Evolutionary conservation across 2,329 filamentous ascomycete species (phyloP).

Genomic region (Sclerotinia nivalis): DNA sequence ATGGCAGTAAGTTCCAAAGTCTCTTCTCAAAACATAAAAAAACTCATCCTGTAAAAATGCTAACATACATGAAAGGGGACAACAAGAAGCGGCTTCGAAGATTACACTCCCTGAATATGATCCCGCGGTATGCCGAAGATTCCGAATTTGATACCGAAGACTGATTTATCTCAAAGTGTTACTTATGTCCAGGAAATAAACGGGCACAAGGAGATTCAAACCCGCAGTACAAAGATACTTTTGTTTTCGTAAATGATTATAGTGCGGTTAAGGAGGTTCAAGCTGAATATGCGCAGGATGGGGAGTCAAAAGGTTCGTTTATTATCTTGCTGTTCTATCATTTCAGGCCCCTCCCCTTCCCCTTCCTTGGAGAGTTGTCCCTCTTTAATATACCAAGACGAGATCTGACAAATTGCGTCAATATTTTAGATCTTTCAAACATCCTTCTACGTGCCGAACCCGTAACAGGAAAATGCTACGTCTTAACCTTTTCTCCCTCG

Average conservation of each 20-base stretch:
- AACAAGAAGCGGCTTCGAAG: slow-evolving; percentile 71
- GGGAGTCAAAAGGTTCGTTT: slow-evolving; percentile 33
- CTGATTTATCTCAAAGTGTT: slow-evolving; percentile 62
- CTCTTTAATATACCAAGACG: not conserved
- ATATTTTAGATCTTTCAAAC: slow-evolving; percentile 63
- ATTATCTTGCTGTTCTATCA: slow-evolving; percentile 7
- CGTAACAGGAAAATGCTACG: slow-evolving; percentile 94
- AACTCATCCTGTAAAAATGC: not conserved
- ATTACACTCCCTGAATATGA: slow-evolving; percentile 78
- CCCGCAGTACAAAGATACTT: slow-evolving; percentile 82
- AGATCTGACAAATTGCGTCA: not conserved
- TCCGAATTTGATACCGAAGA: slow-evolving; percentile 7
- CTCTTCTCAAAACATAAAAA: not conserved
- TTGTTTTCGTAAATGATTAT: slow-evolving; percentile 96
- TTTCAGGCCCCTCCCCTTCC: slow-evolving; percentile 16
- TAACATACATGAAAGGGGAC: slow-evolving; percentile 57
- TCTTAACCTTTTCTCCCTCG: slow-evolving; percentile 87
- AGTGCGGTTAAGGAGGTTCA: slow-evolving; percentile 95
- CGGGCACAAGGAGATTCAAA: slow-evolving; percentile 86
- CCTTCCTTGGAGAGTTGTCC: slow-evolving; percentile 2
- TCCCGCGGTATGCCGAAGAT: slow-evolving; percentile 52
- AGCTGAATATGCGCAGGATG: slow-evolving; percentile 64
- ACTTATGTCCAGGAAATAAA: slow-evolving; percentile 88
- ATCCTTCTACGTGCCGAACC: slow-evolving; percentile 78
- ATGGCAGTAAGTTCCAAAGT: slow-evolving; percentile 78